A percentile compares a stretch with the other conserved stretches of the same genome.
Evolutionary conservation across 176 grass and related monocot genomes (phyloP).

Genomic region (Ensete ventricosum): DNA sequence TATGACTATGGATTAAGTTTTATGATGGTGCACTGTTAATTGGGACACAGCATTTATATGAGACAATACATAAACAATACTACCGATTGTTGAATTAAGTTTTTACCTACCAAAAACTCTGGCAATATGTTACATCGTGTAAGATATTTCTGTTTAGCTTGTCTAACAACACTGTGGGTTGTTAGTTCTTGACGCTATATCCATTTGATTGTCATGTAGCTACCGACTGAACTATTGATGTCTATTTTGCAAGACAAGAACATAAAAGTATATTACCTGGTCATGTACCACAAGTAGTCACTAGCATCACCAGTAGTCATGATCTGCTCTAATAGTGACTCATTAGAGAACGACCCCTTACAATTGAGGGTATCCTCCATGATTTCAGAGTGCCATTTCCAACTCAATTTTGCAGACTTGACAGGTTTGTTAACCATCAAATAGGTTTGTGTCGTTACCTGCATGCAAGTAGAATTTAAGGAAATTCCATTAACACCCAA

Average conservation of each 20-base stretch:
- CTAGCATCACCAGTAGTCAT: conserved; percentile 1
- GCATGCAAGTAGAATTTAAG: neutral
- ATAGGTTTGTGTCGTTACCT: neutral
- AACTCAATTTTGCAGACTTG: neutral
- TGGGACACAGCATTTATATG: too few species aligned
- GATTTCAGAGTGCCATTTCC: neutral
- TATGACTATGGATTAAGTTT: too few species aligned
- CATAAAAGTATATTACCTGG: neutral
- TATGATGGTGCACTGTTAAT: too few species aligned
- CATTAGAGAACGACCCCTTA: neutral
- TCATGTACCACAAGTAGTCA: conserved; percentile 10
- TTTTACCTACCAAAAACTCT: too few species aligned
- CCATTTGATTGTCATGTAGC: too few species aligned
- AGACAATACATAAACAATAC: too few species aligned
- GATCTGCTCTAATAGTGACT: conserved; percentile 1
- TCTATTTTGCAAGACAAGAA: neutral
- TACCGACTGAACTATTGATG: too few species aligned
- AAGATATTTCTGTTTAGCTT: too few species aligned
- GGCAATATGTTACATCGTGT: too few species aligned
- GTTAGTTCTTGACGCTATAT: too few species aligned
- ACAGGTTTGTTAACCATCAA: neutral
- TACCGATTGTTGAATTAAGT: too few species aligned
- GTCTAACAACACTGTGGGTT: too few species aligned
- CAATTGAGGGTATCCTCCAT: neutral
- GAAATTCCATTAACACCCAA: neutral